Evolutionary conservation across 83 land plant genomes (phyloP), one percentile per base, ranked within the genome.

Genomic region (Diphasiastrum complanatum): DNA sequence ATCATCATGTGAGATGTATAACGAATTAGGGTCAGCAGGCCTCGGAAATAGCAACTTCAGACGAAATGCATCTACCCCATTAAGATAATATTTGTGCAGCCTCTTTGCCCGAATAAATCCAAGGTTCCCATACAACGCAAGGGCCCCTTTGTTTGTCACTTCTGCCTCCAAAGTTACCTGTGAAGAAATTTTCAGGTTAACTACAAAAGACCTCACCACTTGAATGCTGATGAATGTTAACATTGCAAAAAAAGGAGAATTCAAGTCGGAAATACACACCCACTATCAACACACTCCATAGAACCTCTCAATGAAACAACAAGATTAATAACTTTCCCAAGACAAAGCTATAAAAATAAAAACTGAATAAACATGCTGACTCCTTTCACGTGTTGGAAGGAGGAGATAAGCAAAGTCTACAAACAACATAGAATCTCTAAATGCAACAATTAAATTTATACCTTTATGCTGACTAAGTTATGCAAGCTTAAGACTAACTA

Each of bases 81-180:
- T 95, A 63, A 95, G 71, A 65, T 95, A 95, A 73, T 95, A 95
- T n/a, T 79, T 64, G 77, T 81, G 84, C 5, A 95, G 81, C 33
- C 99, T 72, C 72, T 95, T 95, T 31, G 97, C 89, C 37, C 99
- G 79, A 30, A 91, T 77, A 62, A 95, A 95, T 20, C 99, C 99
- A 5, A 89, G 86, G 55, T 95, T 86, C 8, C 93, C 95, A 64
- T 95, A 95, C 27, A 95, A 61, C 34, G 99, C 97, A 20, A 95
- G 82, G 0, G 99, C 99, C 61, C 99, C 97, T 60, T 84, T 84
- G 72, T 95, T 95, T 64, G 97, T 89, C 25, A 95, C 99, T 70
- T 95, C 99, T 46, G 99, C 99, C 73, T 95, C 99, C 46, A 95
- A 65, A n/a, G 99, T 85, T 19, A 95, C 98, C 98, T 93, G 64